Base-by-base conservation (phyloP, 2,329 filamentous ascomycete genomes). In the Colletotrichum simmondsii region DNA sequence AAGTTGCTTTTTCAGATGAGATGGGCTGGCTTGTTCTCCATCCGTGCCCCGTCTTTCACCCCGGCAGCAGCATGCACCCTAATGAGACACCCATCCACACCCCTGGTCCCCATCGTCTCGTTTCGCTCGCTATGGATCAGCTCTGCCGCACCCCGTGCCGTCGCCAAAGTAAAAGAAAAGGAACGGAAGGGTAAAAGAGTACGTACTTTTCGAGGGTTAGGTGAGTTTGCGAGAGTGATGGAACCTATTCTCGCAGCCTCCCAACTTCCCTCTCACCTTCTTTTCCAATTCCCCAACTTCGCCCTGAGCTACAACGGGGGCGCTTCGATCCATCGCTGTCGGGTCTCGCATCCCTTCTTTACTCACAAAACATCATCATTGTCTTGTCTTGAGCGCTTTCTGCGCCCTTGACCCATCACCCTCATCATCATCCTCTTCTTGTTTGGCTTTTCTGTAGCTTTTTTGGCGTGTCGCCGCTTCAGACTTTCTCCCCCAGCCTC, bases 171-270 rank as follows among this genome's bases (percentile, higher is more conserved):
- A 22, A 19, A 30, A 57, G 60, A 28, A 65, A 57, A 65, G 67
- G 67, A 70, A 70, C 67, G 67, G 60, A 70, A 70, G 67, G 67
- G 63, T 64, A 62, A 49, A 49, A 49, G 19, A 49, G 42, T 71
- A 71, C 68, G 68, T 71, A 16, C 54, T 54, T 56, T 74, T 80
- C 79, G 79, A 85, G 83, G 83, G 83, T 85, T 77, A 85, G 83
- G 83, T 79, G 78, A 85, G 82, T 85, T 84, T 80, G 77, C 76
- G 79, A 81, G 79, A 83, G 79, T 82, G 65, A 72, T 72, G 69
- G 69, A 60, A 69, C 65, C 65, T 72, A 72, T 67, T 72, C 62
- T 73, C 79, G 77, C 79, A 79, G 79, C 79, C 80, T 82, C 81
- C 81, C 81, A 79, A 81, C 81, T 81, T 80, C 78, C 81, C 79